A percentile compares a stretch with the other conserved stretches of the same genome.
phyloP scores from a whole-genome alignment of 768 basidiomycete species.

The Suillus ampliporus region DNA sequence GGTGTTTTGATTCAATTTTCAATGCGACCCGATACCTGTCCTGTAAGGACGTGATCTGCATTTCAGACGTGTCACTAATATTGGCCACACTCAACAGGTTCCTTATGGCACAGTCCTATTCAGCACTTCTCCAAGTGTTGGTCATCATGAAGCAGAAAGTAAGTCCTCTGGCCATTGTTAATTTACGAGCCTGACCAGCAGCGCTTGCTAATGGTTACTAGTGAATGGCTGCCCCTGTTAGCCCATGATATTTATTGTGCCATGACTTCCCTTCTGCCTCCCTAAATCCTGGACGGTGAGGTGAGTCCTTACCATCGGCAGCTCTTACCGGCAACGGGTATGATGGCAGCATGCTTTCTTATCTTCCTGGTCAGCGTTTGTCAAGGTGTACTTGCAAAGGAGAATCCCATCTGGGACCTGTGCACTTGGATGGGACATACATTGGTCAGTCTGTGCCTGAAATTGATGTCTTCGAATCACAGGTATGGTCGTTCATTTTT shows the following conservation, averaged over 20 bases:
- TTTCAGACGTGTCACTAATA: constrained; percentile 12
- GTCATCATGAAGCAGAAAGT: no score
- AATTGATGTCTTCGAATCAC: constrained; percentile 90
- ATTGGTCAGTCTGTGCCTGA: constrained; percentile 86
- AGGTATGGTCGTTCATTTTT: constrained; percentile 45
- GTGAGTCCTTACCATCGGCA: constrained; percentile 63
- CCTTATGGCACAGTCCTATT: constrained; percentile 75
- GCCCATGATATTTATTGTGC: no score
- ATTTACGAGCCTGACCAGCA: no score
- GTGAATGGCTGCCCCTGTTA: no score
- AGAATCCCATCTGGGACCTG: constrained; percentile 88
- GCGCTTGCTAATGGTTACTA: no score
- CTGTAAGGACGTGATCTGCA: constrained; percentile 46
- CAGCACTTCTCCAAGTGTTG: no score
- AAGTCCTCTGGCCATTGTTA: no score
- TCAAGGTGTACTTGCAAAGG: constrained; percentile 88
- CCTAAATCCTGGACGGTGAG: no score
- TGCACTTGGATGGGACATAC: constrained; percentile 75
- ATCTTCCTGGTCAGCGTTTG: constrained; percentile 85
- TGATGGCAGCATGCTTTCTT: constrained; percentile 67
- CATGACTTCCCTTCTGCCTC: no score
- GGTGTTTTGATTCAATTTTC: constrained; percentile 67
- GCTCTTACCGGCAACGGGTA: constrained; percentile 65
- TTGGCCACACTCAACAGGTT: constrained; percentile 48
- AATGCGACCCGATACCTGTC: constrained; percentile 69